Evolutionary conservation across 1,284 basidiomycete species (phyloP).

Genomic region (Moniliophthora roreri): DNA sequence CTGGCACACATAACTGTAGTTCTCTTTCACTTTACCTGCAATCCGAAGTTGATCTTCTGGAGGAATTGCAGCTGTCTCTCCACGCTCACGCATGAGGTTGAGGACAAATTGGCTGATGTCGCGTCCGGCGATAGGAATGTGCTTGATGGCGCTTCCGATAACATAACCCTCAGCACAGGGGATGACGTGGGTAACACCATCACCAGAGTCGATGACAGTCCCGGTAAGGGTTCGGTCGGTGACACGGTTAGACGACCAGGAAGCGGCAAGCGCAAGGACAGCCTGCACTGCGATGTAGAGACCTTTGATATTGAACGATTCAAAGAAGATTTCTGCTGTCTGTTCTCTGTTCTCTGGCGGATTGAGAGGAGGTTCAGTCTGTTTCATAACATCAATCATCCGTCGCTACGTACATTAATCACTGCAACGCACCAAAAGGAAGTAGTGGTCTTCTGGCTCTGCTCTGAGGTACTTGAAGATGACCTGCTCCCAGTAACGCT

Average conservation of each 20-base stretch:
- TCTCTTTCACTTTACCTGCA: constrained; percentile 96
- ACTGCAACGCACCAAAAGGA: constrained; percentile 75
- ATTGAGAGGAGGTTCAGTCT: constrained; percentile 99
- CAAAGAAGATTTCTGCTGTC: constrained; percentile 99
- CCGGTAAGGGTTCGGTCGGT: constrained; percentile 94
- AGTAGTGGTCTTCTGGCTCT: constrained; percentile 99
- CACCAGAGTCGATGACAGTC: constrained; percentile 98
- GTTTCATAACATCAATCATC: not conserved
- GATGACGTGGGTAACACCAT: constrained; percentile 98
- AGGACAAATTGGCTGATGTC: constrained; percentile 98
- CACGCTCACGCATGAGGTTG: constrained; percentile 93
- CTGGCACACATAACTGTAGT: constrained; percentile 98
- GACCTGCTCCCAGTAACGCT: constrained; percentile 98
- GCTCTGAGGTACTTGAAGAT: constrained; percentile 99
- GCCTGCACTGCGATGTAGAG: constrained; percentile 99
- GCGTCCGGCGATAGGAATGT: constrained; percentile 97
- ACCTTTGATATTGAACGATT: constrained; percentile 98
- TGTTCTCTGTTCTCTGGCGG: constrained; percentile 99
- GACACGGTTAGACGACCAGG: constrained; percentile 94
- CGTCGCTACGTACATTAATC: no score
- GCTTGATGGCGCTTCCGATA: constrained; percentile 98
- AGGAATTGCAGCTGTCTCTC: constrained; percentile 87
- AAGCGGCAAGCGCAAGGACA: constrained; percentile 97
- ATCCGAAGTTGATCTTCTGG: constrained; percentile 96
- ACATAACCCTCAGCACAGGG: constrained; percentile 98